Evolutionary conservation across 768 basidiomycete species (phyloP).

Genomic region (Sistotremastrum niveocremeum): DNA sequence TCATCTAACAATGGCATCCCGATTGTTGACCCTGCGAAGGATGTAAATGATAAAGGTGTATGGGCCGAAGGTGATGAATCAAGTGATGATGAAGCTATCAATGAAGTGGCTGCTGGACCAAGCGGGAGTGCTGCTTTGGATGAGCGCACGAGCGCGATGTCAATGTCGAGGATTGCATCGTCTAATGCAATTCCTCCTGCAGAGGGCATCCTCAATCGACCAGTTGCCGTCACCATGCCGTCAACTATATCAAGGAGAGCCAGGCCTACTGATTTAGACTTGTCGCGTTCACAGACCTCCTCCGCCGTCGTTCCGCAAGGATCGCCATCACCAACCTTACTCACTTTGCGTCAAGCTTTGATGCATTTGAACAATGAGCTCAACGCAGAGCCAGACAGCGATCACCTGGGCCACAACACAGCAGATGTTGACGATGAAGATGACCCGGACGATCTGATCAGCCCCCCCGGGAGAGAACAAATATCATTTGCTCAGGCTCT

Average conservation of each 20-base stretch:
- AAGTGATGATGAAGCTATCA: constrained; percentile 81
- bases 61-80: constrained; percentile 50
- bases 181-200: constrained; percentile 10
- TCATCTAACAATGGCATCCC: not conserved
- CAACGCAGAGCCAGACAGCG: constrained; percentile 3
- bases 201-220: not conserved
- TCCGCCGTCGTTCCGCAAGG: constrained; percentile 30
- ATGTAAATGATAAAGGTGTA: constrained; percentile 33
- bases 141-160: constrained; percentile 60
- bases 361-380: constrained; percentile 22
- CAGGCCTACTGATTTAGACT: constrained; percentile 59
- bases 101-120: constrained; percentile 65
- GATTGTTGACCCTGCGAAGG: constrained; percentile 13
- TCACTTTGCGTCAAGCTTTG: constrained; percentile 54
- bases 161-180: constrained; percentile 19
- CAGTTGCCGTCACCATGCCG: not conserved
- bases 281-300: constrained; percentile 25
- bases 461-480: constrained; percentile 32
- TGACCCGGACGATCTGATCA: constrained; percentile 29
- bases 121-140: constrained; percentile 74
- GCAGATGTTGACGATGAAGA: constrained; percentile 46
- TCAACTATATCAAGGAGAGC: constrained; percentile 25
- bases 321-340: constrained; percentile 48
- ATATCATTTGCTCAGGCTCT: constrained; percentile 65
- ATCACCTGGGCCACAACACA: constrained; percentile 4